Base-by-base conservation (phyloP, 352 stramenopile species). In the Phytophthora kernoviae region DNA sequence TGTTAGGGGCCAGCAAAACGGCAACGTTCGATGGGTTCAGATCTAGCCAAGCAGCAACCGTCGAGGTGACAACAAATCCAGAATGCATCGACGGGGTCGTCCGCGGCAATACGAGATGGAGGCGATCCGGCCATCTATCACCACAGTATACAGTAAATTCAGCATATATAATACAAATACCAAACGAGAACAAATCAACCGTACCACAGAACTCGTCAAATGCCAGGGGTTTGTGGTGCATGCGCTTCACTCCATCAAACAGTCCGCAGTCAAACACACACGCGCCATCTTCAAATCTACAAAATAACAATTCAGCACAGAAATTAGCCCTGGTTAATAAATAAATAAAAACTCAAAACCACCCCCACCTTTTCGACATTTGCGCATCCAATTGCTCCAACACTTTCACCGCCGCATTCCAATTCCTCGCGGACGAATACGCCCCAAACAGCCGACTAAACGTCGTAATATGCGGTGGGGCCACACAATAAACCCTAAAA, bases 201-300 rank as follows among this genome's bases (percentile, higher is more conserved):
- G 14, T 72, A 96, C 87, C 87, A 39, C 83, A 93, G 71, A 96
- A 96, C 22, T 91, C 87, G 32, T 96, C 87, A 59, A 87, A 90
- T 2, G 90, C 81, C 5, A 96, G 67, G 14, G 84, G 62, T 47
- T 94, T 94, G 65, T 91, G 81, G 44, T 94, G 85, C 54, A 88
- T 67, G 3, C 81, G 73, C 62, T 94, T 93, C 45, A 96, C 73
- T 7, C 84, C 87, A 32, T 96, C 85, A 55, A 96, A 91, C 15
- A 96, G 66, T 2, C 87, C 87, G 40, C 87, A 96, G 60, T 96
- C 87, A 63, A 96, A 92, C 1, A 96, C 72, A 43, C 87, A 96
- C 15, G 87, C 87, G 6, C 84, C 82, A 44, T 77, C 79, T 26
- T 88, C 83, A 58, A 94, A 96, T 33, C 86, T 91, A 40, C 22